Base-by-base conservation (phyloP, 257 asterid genomes). In the Striga asiatica region DNA sequence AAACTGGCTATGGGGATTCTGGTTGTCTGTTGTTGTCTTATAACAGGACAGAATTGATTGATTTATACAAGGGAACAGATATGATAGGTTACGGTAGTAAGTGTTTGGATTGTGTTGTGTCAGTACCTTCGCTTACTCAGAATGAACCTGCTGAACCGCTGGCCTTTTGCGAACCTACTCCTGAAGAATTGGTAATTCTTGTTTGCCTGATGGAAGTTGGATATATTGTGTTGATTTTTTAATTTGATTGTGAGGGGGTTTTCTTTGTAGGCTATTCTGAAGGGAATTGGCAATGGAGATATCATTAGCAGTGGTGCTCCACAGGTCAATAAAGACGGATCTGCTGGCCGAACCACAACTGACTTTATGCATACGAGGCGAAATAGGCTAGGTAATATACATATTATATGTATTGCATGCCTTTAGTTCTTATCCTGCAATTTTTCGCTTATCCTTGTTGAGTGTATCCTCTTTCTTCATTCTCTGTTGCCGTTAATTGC, bases 221-320 rank as follows among this genome's bases (percentile, higher is more conserved):
- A n/a, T 46, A 3, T 54, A 42, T 29, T 58, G 22, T 29, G 43
- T 17, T 45, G 54, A 38, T 21, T 10, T n/a, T 18, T 38, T 62
- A 28, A 67, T 51, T 34, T 72, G 64, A 42, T 46, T 62, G 42
- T 45, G 39, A 32, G 6, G 29, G 18, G 54, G 22, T 47, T 22
- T 25, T 48, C 32, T 31, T 51, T 64, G 58, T 70, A 92, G 99
- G 81, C 58, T 68, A 70, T 83, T 70, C 73, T 88, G 55, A 81
- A 82, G 68, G 97, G 95, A 41, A 92, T 92, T 66, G 97, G 88
- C 64, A 73, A 81, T 42, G 99, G 88, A 51, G 99, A 92, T 55
- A 74, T 92, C 31, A 47, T 60, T 19, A 76, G 86, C 66, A 91
- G 97, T 76, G 94, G 93, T 42, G 97, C 84, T 50, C 94, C 89